Percentiles rank a stretch among this genome's conserved stretches.
These are phyloP conservation scores for Arachnomyces sp. DNA, from an alignment of 2,329 filamentous ascomycete genomes.

Conservation along the genomic window DNA sequence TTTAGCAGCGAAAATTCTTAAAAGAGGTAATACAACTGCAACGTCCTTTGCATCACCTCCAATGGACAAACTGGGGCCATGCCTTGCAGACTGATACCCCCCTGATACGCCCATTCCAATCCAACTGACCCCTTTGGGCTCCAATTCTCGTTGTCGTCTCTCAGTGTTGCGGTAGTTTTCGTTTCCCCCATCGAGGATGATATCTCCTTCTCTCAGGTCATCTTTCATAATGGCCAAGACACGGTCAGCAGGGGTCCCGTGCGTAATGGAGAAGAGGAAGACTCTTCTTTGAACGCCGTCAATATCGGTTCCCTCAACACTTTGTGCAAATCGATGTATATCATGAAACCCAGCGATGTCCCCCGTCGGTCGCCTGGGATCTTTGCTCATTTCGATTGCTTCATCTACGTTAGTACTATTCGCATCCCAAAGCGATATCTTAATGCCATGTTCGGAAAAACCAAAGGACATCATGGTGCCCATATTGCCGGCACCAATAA, in stretches of 20 bases:
- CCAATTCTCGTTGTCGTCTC: constrained; percentile 51
- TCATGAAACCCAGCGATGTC: constrained; percentile 28
- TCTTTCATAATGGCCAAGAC: constrained; percentile 36
- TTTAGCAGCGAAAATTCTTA: constrained; percentile 56
- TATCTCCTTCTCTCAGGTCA: constrained; percentile 52
- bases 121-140: constrained; percentile 53
- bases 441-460: constrained; percentile 31
- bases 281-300: constrained; percentile 21
- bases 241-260: constrained; percentile 31
- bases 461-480: constrained; percentile 37
- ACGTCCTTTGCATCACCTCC: constrained; percentile 53
- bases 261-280: constrained; percentile 36
- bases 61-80: constrained; percentile 61
- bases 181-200: constrained; percentile 63
- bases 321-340: constrained; percentile 28
- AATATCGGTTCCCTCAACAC: constrained; percentile 22
- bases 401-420: constrained; percentile 27
- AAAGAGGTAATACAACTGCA: constrained; percentile 53
- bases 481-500: constrained; percentile 36
- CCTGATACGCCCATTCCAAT: constrained; percentile 63
- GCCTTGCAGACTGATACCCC: constrained; percentile 60
- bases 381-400: constrained; percentile 18
- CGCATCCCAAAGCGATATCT: constrained; percentile 35
- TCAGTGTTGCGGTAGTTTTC: constrained; percentile 61
- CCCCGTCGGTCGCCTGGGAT: constrained; percentile 19